Conservation (phyloP, 495 filamentous ascomycete genomes). For the Friedmanniomyces endolithicus region DNA sequence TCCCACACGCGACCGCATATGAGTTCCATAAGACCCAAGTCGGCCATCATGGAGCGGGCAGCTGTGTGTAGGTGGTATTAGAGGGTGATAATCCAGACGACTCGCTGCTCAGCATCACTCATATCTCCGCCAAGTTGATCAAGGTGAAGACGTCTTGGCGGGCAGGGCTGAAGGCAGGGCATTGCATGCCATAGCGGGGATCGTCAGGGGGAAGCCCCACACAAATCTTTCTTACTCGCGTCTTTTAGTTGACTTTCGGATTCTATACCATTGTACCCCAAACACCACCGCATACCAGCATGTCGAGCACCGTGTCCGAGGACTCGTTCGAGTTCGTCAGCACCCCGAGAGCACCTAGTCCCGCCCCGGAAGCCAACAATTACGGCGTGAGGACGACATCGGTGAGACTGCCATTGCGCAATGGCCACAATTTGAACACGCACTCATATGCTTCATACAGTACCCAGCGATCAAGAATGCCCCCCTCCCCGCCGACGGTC, state of each 20-base stretch:
- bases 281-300: neutral
- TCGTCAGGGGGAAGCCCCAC: too few species aligned
- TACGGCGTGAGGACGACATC: constrained; percentile 64
- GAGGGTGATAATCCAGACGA: too few species aligned
- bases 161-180: too few species aligned
- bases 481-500: constrained; percentile 63
- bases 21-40: too few species aligned
- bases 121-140: too few species aligned
- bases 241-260: neutral
- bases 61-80: too few species aligned
- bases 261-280: neutral
- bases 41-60: too few species aligned
- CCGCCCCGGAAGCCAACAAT: constrained; percentile 46
- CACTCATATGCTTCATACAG: constrained; percentile 32
- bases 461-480: constrained; percentile 69
- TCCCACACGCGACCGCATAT: too few species aligned
- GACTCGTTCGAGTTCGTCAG: constrained; percentile 62
- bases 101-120: too few species aligned
- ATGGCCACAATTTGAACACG: neutral
- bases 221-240: too few species aligned
- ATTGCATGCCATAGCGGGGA: too few species aligned
- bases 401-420: constrained; percentile 42
- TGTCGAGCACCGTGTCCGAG: constrained; percentile 31
- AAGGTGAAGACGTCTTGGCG: too few species aligned
- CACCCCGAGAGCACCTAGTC: constrained; percentile 54